These are phyloP conservation scores for Petunia secreta DNA, from an alignment of 257 asterid species.

Conservation along the genomic window DNA sequence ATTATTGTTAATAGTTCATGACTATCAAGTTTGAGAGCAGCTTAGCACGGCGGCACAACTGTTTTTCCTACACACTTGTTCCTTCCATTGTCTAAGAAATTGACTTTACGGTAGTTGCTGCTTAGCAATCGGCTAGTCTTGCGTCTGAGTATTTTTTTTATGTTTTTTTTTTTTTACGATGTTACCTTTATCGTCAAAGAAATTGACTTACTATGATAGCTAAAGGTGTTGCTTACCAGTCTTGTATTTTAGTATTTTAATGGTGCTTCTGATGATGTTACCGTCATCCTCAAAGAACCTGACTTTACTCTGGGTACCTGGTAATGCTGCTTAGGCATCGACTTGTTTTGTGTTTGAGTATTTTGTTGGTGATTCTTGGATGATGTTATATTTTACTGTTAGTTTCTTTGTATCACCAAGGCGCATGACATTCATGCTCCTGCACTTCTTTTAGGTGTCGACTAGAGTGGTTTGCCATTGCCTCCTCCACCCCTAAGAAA, in stretches of 20 bases:
- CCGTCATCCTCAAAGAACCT: background rate
- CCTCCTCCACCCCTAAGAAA: background rate
- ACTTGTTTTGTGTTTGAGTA: background rate
- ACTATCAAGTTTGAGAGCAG: background rate
- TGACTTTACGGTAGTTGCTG: too few relatives aligned
- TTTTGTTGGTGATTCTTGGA: background rate
- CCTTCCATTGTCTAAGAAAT: too few relatives aligned
- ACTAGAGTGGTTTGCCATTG: background rate
- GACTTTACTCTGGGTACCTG: slow-evolving; percentile 9
- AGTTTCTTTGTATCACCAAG: slow-evolving; percentile 8
- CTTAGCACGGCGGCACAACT: background rate
- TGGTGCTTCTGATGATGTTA: too few relatives aligned
- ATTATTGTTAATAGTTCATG: background rate
- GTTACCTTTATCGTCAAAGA: too few relatives aligned
- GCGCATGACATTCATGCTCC: background rate
- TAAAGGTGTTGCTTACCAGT: too few relatives aligned
- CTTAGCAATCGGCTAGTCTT: too few relatives aligned
- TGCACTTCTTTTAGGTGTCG: background rate
- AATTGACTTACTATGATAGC: too few relatives aligned
- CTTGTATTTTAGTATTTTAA: too few relatives aligned
- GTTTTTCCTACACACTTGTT: background rate
- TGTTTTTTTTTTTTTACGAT: too few relatives aligned
- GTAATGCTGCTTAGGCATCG: background rate
- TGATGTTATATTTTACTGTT: background rate
- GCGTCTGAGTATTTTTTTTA: too few relatives aligned